Base-by-base conservation (phyloP, 2,329 filamentous ascomycete species). In the Chlorencoelia australis region DNA sequence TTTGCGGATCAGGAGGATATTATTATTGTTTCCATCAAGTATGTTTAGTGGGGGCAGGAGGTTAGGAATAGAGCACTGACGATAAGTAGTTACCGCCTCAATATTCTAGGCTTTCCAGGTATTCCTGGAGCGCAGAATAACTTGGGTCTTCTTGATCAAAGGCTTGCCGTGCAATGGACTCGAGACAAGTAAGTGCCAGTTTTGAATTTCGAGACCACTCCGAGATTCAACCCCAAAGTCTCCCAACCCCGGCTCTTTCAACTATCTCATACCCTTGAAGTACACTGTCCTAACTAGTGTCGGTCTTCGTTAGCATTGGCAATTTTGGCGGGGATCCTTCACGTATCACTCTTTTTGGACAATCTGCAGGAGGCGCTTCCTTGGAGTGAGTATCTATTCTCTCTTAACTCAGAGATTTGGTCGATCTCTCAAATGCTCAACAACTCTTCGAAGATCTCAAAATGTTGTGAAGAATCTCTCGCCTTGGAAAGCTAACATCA, bases 1-100 rank as follows among this genome's bases (percentile, higher is more conserved):
- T 57, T 68, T 32, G 64, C 61, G 4, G 54, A 57, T 3, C 50
- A 60, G 0, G 52, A 68, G 33, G 64, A 68, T 22, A 52, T 66
- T 1, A 49, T 70, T 2, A 52, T 69, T 1, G 59, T 70, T 2
- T 64, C 62, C 0, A 54, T 38, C 14, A 21, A 38, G 35, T 29
- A 15, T 13, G 17, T 22, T 10, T 3, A 17, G 8, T 16, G n/a
- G n/a, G n/a, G n/a, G 11, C 17, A 9, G 10, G 6, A 10, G 9
- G 3, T 5, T 17, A 5, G 3, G 3, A 18, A 14, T 17, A 4
- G 11, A 3, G 15, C 11, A 16, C 29, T 37, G 10, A 30, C 17
- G 1, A 13, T 14, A 13, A 3, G 5, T 22, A 38, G 35, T 13
- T 38, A 38, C 35, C 35, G 29, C 21, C 29, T 33, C 15, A 17